phyloP scores from a whole-genome alignment of 306 rosid genomes.

The Comarum palustre region DNA sequence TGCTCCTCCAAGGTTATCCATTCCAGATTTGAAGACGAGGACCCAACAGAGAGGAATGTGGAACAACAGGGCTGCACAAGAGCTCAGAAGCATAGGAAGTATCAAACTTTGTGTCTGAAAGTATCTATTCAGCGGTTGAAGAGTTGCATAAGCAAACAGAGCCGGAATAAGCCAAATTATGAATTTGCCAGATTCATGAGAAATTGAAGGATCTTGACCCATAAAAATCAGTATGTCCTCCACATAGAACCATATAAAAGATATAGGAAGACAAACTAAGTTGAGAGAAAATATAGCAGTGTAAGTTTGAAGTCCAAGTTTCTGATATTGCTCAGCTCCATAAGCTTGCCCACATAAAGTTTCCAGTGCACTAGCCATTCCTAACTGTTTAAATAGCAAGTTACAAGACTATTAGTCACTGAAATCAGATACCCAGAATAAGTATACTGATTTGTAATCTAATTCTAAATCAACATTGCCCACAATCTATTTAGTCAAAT shows the following conservation, averaged over 20 bases:
- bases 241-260: constrained; percentile 55
- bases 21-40: constrained; percentile 53
- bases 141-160: constrained; percentile 60
- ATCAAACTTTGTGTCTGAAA: constrained; percentile 66
- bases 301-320: constrained; percentile 30
- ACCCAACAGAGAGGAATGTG: constrained; percentile 68
- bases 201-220: constrained; percentile 76
- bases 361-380: constrained; percentile 45
- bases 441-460: not conserved
- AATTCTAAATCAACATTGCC: not conserved
- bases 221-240: constrained; percentile 49
- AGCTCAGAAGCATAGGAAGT: constrained; percentile 51
- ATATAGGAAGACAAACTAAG: constrained; percentile 52
- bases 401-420: not conserved
- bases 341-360: constrained; percentile 48
- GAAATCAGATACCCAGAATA: not conserved
- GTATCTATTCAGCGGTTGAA: constrained; percentile 55
- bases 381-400: constrained; percentile 31
- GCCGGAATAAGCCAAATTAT: constrained; percentile 62
- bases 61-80: constrained; percentile 38
- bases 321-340: constrained; percentile 41
- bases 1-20: constrained; percentile 64
- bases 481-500: not conserved
- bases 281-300: constrained; percentile 45
- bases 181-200: constrained; percentile 61